Conservation (phyloP, 495 filamentous ascomycete genomes). For the Penicillium lividum region DNA sequence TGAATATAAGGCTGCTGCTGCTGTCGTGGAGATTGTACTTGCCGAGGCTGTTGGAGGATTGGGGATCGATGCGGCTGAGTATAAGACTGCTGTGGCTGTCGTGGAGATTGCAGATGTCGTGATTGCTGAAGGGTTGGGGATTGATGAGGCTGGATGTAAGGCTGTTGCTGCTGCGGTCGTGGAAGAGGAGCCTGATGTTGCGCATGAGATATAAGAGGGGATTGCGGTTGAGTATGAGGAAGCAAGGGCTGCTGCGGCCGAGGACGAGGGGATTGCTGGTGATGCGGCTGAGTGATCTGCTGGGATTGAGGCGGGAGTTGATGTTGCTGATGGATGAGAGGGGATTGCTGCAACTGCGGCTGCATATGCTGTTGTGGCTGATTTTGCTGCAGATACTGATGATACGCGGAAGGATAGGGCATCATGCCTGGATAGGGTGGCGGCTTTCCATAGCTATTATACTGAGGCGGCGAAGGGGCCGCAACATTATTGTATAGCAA, state of each 20-base stretch:
- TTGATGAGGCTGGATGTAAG: conserved; percentile 18
- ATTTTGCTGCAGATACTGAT: conserved; percentile 31
- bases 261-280: conserved; percentile 8
- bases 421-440: conserved; percentile 41
- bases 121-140: neutral
- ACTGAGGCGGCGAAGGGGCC: conserved; percentile 32
- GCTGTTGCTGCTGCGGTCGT: conserved; percentile 18
- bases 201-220: conserved; percentile 3
- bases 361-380: conserved; percentile 8
- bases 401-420: conserved; percentile 34
- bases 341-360: conserved; percentile 22
- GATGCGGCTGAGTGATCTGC: neutral
- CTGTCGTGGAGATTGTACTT: neutral
- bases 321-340: conserved; percentile 17
- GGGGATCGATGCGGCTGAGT: neutral
- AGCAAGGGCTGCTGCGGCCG: neutral
- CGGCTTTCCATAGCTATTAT: conserved; percentile 44
- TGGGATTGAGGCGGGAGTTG: conserved; percentile 15
- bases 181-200: conserved; percentile 14
- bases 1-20: neutral
- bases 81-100: neutral
- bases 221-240: conserved; percentile 24
- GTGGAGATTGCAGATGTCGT: neutral
- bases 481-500: conserved; percentile 44
- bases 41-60: neutral